A percentile compares a stretch with the other conserved stretches of the same genome.
Conservation (phyloP, 805 yeast species). For the Henningerozyma blattae region DNA sequence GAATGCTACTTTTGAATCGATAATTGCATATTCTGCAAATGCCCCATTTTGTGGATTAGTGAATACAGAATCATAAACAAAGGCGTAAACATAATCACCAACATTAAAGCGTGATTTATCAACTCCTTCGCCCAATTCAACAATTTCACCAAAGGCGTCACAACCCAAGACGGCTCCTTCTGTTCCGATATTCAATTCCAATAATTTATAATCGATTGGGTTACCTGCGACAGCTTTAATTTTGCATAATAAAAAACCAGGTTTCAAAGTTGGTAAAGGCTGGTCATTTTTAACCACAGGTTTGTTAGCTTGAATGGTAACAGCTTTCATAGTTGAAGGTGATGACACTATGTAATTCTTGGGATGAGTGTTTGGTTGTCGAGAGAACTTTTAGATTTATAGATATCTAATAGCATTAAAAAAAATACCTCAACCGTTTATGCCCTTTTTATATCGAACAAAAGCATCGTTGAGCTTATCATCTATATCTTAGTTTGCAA, state of each 20-base stretch:
- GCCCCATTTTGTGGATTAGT: slow-evolving; percentile 37
- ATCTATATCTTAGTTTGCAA: no score
- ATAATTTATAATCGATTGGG: slow-evolving; percentile 59
- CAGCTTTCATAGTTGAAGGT: slow-evolving; percentile 30
- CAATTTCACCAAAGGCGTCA: slow-evolving; percentile 50
- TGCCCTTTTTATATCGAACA: no score
- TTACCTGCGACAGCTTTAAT: slow-evolving; percentile 45
- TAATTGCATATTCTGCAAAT: slow-evolving; percentile 41
- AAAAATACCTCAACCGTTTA: no score
- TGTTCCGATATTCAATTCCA: slow-evolving; percentile 27
- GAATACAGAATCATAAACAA: slow-evolving; percentile 42
- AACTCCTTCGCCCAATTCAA: slow-evolving; percentile 35
- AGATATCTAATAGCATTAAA: no score
- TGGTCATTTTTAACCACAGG: slow-evolving; percentile 19
- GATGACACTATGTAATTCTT: no score
- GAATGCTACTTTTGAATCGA: slow-evolving; percentile 12
- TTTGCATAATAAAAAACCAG: slow-evolving; percentile 31
- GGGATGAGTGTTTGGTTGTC: no score
- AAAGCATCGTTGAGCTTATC: no score
- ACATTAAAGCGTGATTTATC: slow-evolving; percentile 20
- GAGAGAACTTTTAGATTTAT: no score
- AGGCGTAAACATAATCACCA: slow-evolving; percentile 48
- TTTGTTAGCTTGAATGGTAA: slow-evolving; percentile 26
- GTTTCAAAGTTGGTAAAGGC: slow-evolving; percentile 25
- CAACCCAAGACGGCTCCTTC: slow-evolving; percentile 44